Evolutionary conservation across 2,329 filamentous ascomycete genomes (phyloP), one percentile per base, ranked within the genome.

Genomic region (Cladophialophora psammophila): DNA sequence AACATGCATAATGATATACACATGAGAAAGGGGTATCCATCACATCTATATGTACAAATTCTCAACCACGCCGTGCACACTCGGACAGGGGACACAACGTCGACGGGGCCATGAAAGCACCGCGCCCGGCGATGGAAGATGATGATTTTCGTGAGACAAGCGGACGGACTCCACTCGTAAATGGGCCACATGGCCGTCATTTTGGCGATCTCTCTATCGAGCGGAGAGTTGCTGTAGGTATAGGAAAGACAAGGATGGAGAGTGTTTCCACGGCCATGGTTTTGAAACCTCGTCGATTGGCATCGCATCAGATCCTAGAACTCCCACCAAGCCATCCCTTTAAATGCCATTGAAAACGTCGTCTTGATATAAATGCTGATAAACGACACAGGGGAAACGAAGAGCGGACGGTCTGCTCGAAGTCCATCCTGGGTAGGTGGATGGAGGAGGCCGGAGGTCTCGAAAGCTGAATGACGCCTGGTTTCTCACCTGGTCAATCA

Each of bases 11-110:
- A 48, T 48, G 42, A 48, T 48, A 48, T 18, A 48, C 42, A 26
- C 18, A 10, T 9, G 12, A 31, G 15, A 42, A 42, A 13, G 15
- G 18, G 45, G 20, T 26, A 50, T 31, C 18, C 45, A 13, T 50
- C 45, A 15, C 26, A 50, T 50, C 18, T 50, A 50, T 26, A 50
- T 50, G 45, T 50, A 50, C 45, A 50, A 50, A 31, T 26, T 13
- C 18, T 20, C 20, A 31, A 20, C 45, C 45, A 20, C 20, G 12
- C 45, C 45, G 6, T 48, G n/a, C 26, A 13, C 26, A 50, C 13
- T 50, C 45, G 26, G 13, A 31, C 20, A 50, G 3, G 13, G 12
- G 8, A 12, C 26, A 26, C 4, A 40, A 50, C 26, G 45, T 26
- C 18, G 45, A 26, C 12, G 15, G 15, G 45, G 8, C 20, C 20